Conservation (phyloP, 352 stramenopile species). For the Halophytophthora polymorphica region DNA sequence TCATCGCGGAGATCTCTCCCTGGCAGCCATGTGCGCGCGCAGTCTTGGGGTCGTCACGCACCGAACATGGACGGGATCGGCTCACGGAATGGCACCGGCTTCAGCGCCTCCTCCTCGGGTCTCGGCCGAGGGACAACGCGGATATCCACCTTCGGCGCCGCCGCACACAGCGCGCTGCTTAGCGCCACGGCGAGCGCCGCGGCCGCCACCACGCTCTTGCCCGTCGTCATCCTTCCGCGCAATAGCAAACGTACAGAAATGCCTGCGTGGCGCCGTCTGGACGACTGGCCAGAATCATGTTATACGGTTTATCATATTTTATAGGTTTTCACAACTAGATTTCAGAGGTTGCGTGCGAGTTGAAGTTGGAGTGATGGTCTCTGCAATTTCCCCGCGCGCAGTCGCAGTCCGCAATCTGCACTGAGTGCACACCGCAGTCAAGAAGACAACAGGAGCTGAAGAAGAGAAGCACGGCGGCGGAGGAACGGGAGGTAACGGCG, state of each 20-base stretch:
- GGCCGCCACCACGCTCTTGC: slow-evolving; percentile 14
- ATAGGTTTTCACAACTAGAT: no score
- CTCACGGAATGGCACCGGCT: slow-evolving; percentile 45
- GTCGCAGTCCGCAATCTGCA: background rate
- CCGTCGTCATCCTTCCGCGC: slow-evolving; percentile 14
- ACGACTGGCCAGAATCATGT: no score
- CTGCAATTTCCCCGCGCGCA: slow-evolving; percentile 1
- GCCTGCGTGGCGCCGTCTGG: background rate
- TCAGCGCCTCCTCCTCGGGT: slow-evolving; percentile 6
- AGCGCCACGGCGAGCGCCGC: slow-evolving; percentile 20
- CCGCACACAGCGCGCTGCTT: slow-evolving; percentile 24
- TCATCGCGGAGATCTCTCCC: no score
- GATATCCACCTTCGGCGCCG: slow-evolving; percentile 59
- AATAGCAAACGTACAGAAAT: background rate
- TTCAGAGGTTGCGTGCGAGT: slow-evolving; percentile 1
- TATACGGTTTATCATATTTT: no score
- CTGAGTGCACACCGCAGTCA: background rate
- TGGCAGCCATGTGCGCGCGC: no score
- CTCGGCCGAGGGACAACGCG: slow-evolving; percentile 42
- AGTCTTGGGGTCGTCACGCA: background rate
- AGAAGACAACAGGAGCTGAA: background rate
- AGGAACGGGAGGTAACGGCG: slow-evolving; percentile 2
- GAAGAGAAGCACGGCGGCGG: background rate
- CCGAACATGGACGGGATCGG: slow-evolving; percentile 44
- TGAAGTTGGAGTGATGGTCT: slow-evolving; percentile 26